Evolutionary conservation across 106 monocot genomes (phyloP), one percentile per base, ranked within the genome.

Genomic region (Dendrobium catenatum): DNA sequence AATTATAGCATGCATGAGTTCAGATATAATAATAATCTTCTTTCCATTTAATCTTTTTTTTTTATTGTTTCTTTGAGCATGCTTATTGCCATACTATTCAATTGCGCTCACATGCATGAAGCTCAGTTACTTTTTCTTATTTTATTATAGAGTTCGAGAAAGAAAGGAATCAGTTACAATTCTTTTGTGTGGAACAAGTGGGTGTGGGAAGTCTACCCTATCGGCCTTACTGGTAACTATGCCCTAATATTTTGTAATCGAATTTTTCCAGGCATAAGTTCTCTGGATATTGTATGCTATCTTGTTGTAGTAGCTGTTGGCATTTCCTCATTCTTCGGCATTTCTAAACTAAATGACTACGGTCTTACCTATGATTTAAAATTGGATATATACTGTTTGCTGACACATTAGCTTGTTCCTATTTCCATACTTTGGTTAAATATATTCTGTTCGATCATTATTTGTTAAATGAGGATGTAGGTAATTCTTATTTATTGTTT

Each of bases 161-260:
- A 88, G 89, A 80, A 98, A 98, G 78, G 98, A 95, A 85, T 95
- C 98, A 20, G 87, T 98, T 22, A 98, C 98, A 10, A 70, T 95
- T 86, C 88, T 98, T 64, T 84, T 98, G 64, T 98, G 98, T 80
- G 98, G 98, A n/a, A 91, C 98, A 44, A 98, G 98, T 80, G 98
- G 98, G 4, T 98, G 98, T 44, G 98, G 98, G 46, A 98, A 98
- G 81, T 98, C 98, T 73, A 98, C 98, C n/a, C 82, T 98, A 42
- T 98, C 98, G 13, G 83, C 95, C 44, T 90, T 98, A 81, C 89
- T 98, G 98, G 98, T 98, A 93, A 42, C 24, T 68, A 22, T 66
- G 2, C 48, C 49, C 19, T 76, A 74, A 22, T 19, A 44, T 20
- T 33, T 72, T 72, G 29, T 40, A 33, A 17, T 40, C 2, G 24